Base-by-base conservation (phyloP, 2,329 filamentous ascomycete genomes). In the Alternaria sp. region DNA sequence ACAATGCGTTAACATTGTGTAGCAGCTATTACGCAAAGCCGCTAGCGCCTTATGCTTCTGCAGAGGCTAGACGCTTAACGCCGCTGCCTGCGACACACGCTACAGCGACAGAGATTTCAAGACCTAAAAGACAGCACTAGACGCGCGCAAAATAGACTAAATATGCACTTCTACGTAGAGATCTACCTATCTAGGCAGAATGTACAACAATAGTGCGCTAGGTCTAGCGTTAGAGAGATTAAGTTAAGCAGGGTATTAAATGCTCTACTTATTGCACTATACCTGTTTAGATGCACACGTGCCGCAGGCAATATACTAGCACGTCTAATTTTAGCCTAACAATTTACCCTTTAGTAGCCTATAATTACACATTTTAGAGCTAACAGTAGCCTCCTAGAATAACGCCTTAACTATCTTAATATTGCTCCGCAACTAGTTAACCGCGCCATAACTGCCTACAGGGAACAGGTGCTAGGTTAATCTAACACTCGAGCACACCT, bases 251-350 rank as follows among this genome's bases (percentile, higher is more conserved):
- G 59, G 67, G 62, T 58, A 56, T 58, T 28, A 10, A 36, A 32
- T 40, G 59, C 62, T 61, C 67, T 71, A 70, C 73, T 74, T 67
- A 71, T 74, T 66, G 56, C 71, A 69, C 70, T 66, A 63, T 70
- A 67, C 72, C 65, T 56, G 63, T 71, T 74, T 58, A 54, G 68
- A 59, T 57, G 45, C 64, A 76, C 76, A 77, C 72, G 75, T 79
- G 75, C 76, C 72, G 71, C 69, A 76, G 61, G 71, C 75, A 76
- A 77, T 77, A 78, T 73, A 70, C 62, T 53, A 57, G 28, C 45
- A 51, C 45, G 44, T 54, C 73, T 78, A 78, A 73, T 72, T 73
- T 73, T 77, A 78, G 74, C 65, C 68, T 65, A 65, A 60, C 65
- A 63, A 23, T 52, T 52, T 60, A 66, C 50, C 26, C 43, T 44